Percentiles rank a stretch among this genome's conserved stretches.
Evolutionary conservation across 768 basidiomycete species (phyloP).

Genomic region (Russula sp.): DNA sequence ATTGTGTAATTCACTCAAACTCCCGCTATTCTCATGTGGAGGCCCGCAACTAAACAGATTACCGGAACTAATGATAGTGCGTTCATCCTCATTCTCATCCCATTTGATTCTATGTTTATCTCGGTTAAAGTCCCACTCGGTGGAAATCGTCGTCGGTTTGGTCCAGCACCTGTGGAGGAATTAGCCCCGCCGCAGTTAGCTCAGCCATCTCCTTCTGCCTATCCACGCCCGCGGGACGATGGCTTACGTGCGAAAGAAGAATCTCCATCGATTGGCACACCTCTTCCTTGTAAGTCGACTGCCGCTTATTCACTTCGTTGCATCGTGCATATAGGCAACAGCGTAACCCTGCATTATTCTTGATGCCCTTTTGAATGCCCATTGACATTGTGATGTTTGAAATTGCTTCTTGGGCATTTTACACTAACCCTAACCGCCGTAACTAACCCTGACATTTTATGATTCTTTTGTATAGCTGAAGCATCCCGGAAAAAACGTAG

Average conservation of each 20-base stretch:
- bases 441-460: constrained; percentile 54
- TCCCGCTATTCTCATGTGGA: constrained; percentile 55
- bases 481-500: constrained; percentile 92
- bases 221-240: constrained; percentile 54
- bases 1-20: constrained; percentile 1
- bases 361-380: constrained; percentile 2
- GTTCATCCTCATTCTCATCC: constrained; percentile 24
- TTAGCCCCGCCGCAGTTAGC: constrained; percentile 75
- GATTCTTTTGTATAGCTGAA: constrained; percentile 51
- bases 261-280: constrained; percentile 46
- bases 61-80: constrained; percentile 90
- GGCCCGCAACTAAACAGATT: constrained; percentile 81
- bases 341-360: constrained; percentile 9
- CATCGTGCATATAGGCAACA: constrained; percentile 21
- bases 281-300: constrained; percentile 62
- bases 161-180: constrained; percentile 80
- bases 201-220: constrained; percentile 80
- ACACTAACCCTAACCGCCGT: constrained; percentile 33
- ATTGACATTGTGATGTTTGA: constrained; percentile 14
- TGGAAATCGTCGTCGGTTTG: constrained; percentile 80
- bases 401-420: constrained; percentile 25
- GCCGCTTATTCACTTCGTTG: constrained; percentile 27
- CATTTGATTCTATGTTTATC: constrained; percentile 10
- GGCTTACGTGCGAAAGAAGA: constrained; percentile 53
- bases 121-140: constrained; percentile 59